Base-by-base conservation (phyloP, 345 rosid genomes). In the Linum usitatissimum region DNA sequence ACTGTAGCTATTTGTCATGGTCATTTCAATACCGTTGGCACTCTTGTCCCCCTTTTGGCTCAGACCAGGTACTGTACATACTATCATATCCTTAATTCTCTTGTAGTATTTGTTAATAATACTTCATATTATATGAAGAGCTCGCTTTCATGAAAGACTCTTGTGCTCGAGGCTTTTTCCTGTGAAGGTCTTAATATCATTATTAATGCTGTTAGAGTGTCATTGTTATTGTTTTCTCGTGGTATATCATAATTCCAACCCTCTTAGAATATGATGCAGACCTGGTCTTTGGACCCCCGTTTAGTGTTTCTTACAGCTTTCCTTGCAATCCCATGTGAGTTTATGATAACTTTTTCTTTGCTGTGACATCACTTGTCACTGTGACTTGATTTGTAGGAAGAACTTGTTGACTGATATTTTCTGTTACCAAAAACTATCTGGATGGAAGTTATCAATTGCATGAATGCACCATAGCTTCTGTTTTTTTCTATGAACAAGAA, bases 11-110 rank as follows among this genome's bases (percentile, higher is more conserved):
- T 68, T 23, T 69, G 72, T 79, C 77, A 55, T 39, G 59, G 74
- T 72, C 84, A 72, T 73, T 69, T 80, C 82, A 76, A 75, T 74
- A 68, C 75, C 70, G 8, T 63, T 68, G 70, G 71, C 78, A 63
- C 70, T 30, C 71, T 71, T 71, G 63, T 64, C 68, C 63, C 55
- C 51, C 71, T 30, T 53, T 60, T 60, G 61, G 51, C 80, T 64
- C 39, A 61, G 12, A 60, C 63, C 74, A 59, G 78, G 72, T 60
- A 70, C 75, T 12, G 7, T 55, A 55, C 8, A 34, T 12, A 55
- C 5, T 54, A 49, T 30, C 66, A 56, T 70, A 57, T 64, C 67
- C 72, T 68, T 59, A 30, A 54, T 36, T 63, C 70, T 66, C 18
- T 49, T 15, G 38, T 63, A 59, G 15, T 34, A 53, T n/a, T 54